A percentile compares a stretch with the other conserved stretches of the same genome.
Conservation (phyloP, 169 alveolate genomes). For the Cryptosporidium meleagridis region DNA sequence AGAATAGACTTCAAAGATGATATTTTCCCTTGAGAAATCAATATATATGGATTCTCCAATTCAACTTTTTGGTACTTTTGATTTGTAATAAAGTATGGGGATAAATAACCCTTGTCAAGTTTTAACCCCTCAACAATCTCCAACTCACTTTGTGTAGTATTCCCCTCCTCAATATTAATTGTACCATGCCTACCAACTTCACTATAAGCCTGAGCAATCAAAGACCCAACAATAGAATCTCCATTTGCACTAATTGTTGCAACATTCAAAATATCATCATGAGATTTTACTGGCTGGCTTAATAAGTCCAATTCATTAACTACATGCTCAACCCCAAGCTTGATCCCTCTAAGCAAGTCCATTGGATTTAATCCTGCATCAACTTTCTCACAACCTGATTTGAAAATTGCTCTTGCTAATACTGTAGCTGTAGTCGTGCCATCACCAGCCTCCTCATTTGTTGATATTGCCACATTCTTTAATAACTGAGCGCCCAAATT, state of each 20-base stretch:
- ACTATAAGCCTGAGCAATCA: constrained; percentile 97
- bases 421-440: constrained; percentile 99
- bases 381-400: constrained; percentile 98
- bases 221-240: constrained; percentile 94
- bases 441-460: constrained; percentile 99
- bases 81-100: constrained; percentile 98
- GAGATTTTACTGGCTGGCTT: constrained; percentile 87
- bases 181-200: constrained; percentile 98
- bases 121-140: constrained; percentile 99
- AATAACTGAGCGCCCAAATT: constrained; percentile 98
- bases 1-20: constrained; percentile 89
- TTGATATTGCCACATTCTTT: constrained; percentile 96
- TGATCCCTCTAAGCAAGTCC: constrained; percentile 97
- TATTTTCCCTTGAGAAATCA: constrained; percentile 95
- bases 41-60: constrained; percentile 95
- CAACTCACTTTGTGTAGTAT: constrained; percentile 96
- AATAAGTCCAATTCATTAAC: constrained; percentile 83
- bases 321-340: constrained; percentile 88
- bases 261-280: constrained; percentile 90
- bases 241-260: constrained; percentile 99
- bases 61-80: constrained; percentile 95
- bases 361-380: constrained; percentile 99
- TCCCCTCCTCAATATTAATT: constrained; percentile 97
- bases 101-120: constrained; percentile 97
- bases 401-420: constrained; percentile 97